Evolutionary conservation across 2,329 filamentous ascomycete genomes (phyloP), one percentile per base, ranked within the genome.

Genomic region (Alternaria sp.): DNA sequence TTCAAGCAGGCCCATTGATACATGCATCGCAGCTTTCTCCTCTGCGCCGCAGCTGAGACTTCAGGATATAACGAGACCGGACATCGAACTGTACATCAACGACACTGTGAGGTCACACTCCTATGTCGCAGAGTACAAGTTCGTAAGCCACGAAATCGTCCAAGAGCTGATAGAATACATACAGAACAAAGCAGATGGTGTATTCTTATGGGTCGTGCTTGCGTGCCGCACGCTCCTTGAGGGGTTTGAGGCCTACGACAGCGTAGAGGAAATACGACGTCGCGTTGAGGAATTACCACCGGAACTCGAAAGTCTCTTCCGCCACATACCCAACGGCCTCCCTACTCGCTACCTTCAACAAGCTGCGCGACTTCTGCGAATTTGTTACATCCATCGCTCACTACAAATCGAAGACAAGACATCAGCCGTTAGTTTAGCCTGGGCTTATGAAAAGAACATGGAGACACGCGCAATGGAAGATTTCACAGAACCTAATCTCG

Each of bases 151-250:
- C 11, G 6, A 2, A 6, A 25, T 23, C 3, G 15, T 57, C 5
- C 4, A n/a, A n/a, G 19, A 25, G 6, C 15, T 57, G 30, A 21
- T 50, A 9, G 5, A 19, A 13, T n/a, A 11, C 13, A n/a, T 57
- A 8, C 12, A 13, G 5, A 5, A 1, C n/a, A 58, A 58, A 19
- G 55, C 55, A 8, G 21, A 19, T 5, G 55, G 46, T 12, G 55
- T 51, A 8, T 58, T 58, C 8, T 12, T 58, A 6, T 44, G 55
- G 55, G 55, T 58, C 3, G 23, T 58, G 2, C 55, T 58, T 50
- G 55, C 55, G 12, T 58, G 55, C 15, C 55, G 30, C 11, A 23
- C 32, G 13, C 32, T 58, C 3, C 7, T 21, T 1, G 45, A 30
- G 10, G 19, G 32, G 6, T 58, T 58, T 12, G 55, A 51, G 8